phyloP scores from a whole-genome alignment of 129 eudicot species.

The Ambrosia trifida region DNA sequence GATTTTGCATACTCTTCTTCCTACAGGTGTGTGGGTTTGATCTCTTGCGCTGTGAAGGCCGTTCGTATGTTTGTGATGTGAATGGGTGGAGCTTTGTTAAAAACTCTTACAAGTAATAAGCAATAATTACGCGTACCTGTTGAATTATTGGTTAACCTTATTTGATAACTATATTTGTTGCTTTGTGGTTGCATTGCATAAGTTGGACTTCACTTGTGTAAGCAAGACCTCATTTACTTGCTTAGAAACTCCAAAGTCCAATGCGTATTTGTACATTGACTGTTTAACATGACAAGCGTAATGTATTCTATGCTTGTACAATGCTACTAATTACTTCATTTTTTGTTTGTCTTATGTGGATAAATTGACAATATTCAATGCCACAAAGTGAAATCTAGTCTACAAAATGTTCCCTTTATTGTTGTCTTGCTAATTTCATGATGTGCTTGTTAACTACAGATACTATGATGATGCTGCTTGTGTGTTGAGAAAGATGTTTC shows the following conservation, averaged over 20 bases:
- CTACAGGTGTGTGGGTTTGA: constrained; percentile 97
- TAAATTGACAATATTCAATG: not conserved
- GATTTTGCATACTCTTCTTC: constrained; percentile 25
- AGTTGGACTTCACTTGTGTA: not conserved
- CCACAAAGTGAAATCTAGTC: not conserved
- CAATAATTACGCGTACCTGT: not conserved
- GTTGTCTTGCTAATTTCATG: constrained; percentile 10
- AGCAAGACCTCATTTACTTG: constrained; percentile 1
- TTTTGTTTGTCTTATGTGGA: not conserved
- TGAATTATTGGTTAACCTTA: constrained; percentile 3
- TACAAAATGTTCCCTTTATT: not conserved
- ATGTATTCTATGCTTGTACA: constrained; percentile 7
- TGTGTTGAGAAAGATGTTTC: constrained; percentile 90
- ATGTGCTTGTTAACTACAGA: constrained; percentile 40
- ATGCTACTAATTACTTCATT: constrained; percentile 1
- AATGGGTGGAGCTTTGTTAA: constrained; percentile 99
- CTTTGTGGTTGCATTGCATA: constrained; percentile 21
- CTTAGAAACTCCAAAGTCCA: not conserved
- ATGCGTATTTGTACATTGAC: not conserved
- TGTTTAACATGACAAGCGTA: constrained; percentile 6
- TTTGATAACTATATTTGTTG: not conserved
- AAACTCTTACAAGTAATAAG: constrained; percentile 83
- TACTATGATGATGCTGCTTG: constrained; percentile 99
- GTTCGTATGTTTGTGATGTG: constrained; percentile 96
- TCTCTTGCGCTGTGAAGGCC: constrained; percentile 93